phyloP scores from a whole-genome alignment of 192 early-diverging fungal species.

The Kappamyces sp. region DNA sequence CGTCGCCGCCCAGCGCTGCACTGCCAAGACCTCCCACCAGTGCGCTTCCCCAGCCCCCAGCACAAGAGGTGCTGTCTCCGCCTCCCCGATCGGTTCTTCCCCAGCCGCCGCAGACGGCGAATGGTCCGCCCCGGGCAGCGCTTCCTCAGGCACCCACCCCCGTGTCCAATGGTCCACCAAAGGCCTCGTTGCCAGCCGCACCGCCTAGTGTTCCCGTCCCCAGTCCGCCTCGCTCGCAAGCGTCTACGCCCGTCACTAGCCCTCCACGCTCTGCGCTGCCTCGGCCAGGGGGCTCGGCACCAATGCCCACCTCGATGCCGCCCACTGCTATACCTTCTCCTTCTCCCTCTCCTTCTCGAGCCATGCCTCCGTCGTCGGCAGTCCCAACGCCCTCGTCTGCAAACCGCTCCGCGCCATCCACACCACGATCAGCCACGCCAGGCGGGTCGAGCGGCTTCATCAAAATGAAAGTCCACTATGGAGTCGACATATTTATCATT shows the following conservation, averaged over 20 bases:
- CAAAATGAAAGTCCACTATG: conserved; percentile 86
- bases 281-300: background rate
- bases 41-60: conserved; percentile 15
- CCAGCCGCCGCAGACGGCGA: background rate
- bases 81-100: background rate
- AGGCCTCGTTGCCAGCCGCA: background rate
- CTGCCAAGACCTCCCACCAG: conserved; percentile 14
- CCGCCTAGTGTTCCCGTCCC: too few relatives aligned
- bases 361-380: background rate
- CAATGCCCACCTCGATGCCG: background rate
- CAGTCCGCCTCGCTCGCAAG: too few relatives aligned
- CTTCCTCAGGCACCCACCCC: background rate
- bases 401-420: conserved; percentile 4
- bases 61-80: conserved; percentile 6
- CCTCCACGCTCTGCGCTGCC: conserved; percentile 1
- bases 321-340: conserved; percentile 5
- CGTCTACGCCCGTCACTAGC: too few relatives aligned
- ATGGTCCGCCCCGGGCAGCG: background rate
- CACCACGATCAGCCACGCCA: conserved; percentile 12
- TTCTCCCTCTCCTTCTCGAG: background rate
- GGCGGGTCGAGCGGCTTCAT: conserved; percentile 32
- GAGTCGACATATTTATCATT: conserved; percentile 81
- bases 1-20: conserved; percentile 11
- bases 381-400: conserved; percentile 3
- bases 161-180: background rate